phyloP scores from a whole-genome alignment of 2,329 filamentous ascomycete species.

The Aspergillus luchuensis region DNA sequence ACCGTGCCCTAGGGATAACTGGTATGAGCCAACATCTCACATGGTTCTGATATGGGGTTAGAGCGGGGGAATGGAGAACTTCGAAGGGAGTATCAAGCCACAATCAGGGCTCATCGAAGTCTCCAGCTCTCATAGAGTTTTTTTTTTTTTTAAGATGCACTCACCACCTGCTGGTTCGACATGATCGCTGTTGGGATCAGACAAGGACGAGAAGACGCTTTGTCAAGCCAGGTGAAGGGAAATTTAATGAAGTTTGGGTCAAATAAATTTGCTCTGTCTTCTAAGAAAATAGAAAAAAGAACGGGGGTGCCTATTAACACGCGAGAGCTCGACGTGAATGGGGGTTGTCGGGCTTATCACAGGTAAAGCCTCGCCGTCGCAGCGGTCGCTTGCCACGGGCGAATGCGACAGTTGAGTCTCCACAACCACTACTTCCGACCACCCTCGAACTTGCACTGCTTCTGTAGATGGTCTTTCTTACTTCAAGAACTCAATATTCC shows the following conservation, averaged over 20 bases:
- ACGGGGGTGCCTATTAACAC: constrained; percentile 10
- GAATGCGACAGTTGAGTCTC: constrained; percentile 21
- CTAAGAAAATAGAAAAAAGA: constrained; percentile 15
- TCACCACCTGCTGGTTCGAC: constrained; percentile 54
- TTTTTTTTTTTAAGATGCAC: constrained; percentile 31
- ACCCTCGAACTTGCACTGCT: constrained; percentile 9
- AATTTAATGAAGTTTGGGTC: constrained; percentile 1
- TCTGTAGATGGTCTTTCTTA: constrained; percentile 8
- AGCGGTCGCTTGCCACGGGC: constrained; percentile 25
- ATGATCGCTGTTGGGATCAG: constrained; percentile 32
- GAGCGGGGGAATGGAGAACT: constrained; percentile 11
- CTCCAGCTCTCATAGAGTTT: constrained; percentile 21
- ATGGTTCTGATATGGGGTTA: constrained; percentile 2
- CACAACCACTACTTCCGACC: constrained; percentile 18
- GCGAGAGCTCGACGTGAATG: constrained; percentile 5
- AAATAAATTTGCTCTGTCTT: constrained; percentile 7
- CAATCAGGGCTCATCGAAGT: background rate
- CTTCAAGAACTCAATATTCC: constrained; percentile 1
- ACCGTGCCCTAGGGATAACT: constrained; percentile 63
- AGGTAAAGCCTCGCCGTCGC: constrained; percentile 19
- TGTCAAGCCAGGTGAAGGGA: constrained; percentile 10
- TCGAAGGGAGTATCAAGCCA: background rate
- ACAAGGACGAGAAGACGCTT: constrained; percentile 14
- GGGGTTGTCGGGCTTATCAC: constrained; percentile 15
- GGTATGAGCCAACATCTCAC: constrained; percentile 30